phyloP scores from a whole-genome alignment of 495 filamentous ascomycete genomes.

The Pseudoneurospora amorphoporcata region DNA sequence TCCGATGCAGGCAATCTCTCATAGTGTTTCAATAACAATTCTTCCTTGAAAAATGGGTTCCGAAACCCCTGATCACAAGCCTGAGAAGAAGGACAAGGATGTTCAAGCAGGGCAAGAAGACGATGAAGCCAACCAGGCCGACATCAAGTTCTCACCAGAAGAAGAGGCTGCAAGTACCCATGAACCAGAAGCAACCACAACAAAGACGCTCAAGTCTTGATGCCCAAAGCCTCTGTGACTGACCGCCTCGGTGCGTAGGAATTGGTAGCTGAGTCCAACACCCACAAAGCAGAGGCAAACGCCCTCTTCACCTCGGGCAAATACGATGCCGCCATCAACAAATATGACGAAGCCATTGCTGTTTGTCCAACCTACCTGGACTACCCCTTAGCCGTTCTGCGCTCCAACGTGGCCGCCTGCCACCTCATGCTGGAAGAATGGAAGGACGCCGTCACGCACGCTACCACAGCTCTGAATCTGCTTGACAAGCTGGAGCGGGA shows the following conservation, averaged over 20 bases:
- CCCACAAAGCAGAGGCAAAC: constrained; percentile 72
- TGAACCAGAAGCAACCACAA: constrained; percentile 3
- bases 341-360: constrained; percentile 75
- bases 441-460: constrained; percentile 69
- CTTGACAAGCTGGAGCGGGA: constrained; percentile 47
- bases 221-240: not conserved
- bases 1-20: not conserved
- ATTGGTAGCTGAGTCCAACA: constrained; percentile 60
- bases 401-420: constrained; percentile 83
- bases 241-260: constrained; percentile 29
- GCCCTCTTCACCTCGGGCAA: constrained; percentile 56
- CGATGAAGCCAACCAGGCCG: constrained; percentile 10
- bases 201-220: not conserved
- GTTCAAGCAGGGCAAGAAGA: not conserved
- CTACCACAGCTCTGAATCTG: constrained; percentile 61
- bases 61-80: not conserved
- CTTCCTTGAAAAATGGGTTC: not conserved
- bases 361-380: constrained; percentile 81
- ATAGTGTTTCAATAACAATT: not conserved
- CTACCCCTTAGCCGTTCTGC: constrained; percentile 79
- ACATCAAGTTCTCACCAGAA: constrained; percentile 39
- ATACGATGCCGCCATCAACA: constrained; percentile 78
- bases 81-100: not conserved
- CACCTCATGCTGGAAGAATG: constrained; percentile 79
- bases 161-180: constrained; percentile 22